A percentile compares a stretch with the other conserved stretches of the same genome.
Evolutionary conservation across 1,284 basidiomycete species (phyloP).

Genomic region (Cryptococcus sp.): DNA sequence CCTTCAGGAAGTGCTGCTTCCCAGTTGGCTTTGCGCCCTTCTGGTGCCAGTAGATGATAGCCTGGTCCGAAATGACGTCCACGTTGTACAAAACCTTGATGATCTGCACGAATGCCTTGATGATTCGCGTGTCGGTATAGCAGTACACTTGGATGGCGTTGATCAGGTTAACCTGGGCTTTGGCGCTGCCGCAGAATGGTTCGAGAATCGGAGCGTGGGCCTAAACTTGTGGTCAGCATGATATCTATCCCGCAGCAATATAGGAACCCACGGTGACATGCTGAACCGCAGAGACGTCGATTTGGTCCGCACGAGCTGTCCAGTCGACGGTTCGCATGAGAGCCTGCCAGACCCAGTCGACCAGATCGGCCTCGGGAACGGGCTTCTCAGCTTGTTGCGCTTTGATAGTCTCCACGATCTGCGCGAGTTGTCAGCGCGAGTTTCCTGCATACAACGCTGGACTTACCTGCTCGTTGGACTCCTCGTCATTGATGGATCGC

Average conservation of each 20-base stretch:
- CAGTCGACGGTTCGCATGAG: constrained; percentile 84
- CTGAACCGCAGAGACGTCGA: constrained; percentile 77
- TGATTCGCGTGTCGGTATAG: constrained; percentile 90
- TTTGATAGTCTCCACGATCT: constrained; percentile 77
- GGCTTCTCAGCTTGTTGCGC: constrained; percentile 57
- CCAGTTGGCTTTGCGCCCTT: constrained; percentile 95
- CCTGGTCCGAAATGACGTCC: constrained; percentile 90
- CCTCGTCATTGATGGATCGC: constrained; percentile 60
- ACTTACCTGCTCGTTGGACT: constrained; percentile 65
- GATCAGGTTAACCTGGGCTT: constrained; percentile 87
- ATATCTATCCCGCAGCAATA: constrained; percentile 3
- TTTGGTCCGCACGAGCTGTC: constrained; percentile 83
- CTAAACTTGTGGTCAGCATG: constrained; percentile 53
- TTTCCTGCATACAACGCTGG: background rate
- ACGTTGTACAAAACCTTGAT: constrained; percentile 94
- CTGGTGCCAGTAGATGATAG: constrained; percentile 95
- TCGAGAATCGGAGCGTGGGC: constrained; percentile 80
- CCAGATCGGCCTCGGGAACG: constrained; percentile 78
- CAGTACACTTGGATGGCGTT: constrained; percentile 92
- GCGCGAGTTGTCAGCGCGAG: background rate
- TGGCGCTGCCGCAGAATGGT: constrained; percentile 80
- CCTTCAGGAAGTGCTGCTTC: constrained; percentile 90
- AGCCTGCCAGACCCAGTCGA: constrained; percentile 87
- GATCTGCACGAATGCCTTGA: constrained; percentile 90
- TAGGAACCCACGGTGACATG: constrained; percentile 68